A percentile compares a stretch with the other conserved stretches of the same genome.
These are phyloP conservation scores for Echinosophora koreensis DNA, from an alignment of 306 rosid species.

Conservation along the genomic window DNA sequence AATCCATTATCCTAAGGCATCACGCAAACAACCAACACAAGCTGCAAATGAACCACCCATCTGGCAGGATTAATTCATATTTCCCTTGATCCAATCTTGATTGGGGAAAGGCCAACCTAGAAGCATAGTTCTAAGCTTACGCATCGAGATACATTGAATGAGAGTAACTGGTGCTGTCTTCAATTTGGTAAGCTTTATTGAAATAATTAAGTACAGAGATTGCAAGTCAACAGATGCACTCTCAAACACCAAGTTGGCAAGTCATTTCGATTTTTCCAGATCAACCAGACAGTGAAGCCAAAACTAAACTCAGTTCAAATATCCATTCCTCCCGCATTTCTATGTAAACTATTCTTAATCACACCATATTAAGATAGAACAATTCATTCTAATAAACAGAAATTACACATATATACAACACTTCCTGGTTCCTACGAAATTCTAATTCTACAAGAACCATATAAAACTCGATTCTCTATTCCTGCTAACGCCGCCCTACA, in stretches of 20 bases:
- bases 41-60: slow-evolving; percentile 1
- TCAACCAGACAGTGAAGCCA: not conserved
- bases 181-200: slow-evolving; percentile 1
- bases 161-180: not conserved
- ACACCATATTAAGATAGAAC: not conserved
- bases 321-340: not conserved
- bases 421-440: not conserved
- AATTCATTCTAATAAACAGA: not conserved
- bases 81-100: not conserved
- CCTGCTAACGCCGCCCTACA: slow-evolving; percentile 30
- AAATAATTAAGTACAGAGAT: not conserved
- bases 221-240: not conserved
- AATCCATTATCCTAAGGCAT: not conserved
- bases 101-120: not conserved
- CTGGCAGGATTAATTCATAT: not conserved
- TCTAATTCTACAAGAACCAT: slow-evolving; percentile 38
- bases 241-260: not conserved
- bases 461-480: slow-evolving; percentile 45
- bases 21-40: not conserved
- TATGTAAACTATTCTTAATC: not conserved
- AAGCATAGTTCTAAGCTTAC: not conserved
- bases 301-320: not conserved
- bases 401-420: slow-evolving; percentile 17
- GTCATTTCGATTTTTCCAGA: too few relatives aligned
- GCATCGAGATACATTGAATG: not conserved